phyloP scores from a whole-genome alignment of 768 basidiomycete genomes.

The Auricularia sp. region DNA sequence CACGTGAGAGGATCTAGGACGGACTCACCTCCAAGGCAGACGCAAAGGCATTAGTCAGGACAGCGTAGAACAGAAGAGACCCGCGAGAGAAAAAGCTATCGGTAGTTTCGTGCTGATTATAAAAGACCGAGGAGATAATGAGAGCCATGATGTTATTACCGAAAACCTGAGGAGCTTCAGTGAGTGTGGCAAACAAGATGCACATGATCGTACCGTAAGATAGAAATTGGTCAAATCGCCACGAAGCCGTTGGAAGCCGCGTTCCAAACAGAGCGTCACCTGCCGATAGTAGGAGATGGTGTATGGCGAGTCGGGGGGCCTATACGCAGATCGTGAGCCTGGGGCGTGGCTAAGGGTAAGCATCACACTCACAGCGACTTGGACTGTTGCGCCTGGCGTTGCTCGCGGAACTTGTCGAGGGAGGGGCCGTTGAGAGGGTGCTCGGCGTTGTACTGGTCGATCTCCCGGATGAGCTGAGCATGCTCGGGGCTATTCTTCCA shows the following conservation, averaged over 20 bases:
- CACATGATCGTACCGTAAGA: background rate
- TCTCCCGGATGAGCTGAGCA: constrained; percentile 18
- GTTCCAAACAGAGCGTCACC: constrained; percentile 32
- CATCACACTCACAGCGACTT: constrained; percentile 24
- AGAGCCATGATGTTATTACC: constrained; percentile 10
- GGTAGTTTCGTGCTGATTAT: constrained; percentile 27
- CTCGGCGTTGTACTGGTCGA: constrained; percentile 23
- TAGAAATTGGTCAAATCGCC: constrained; percentile 26
- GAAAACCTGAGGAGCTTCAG: background rate
- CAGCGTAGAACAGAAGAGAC: constrained; percentile 32
- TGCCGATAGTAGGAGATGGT: constrained; percentile 37
- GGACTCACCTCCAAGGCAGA: constrained; percentile 18
- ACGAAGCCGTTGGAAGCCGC: constrained; percentile 36
- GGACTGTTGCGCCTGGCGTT: constrained; percentile 25
- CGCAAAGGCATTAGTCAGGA: constrained; percentile 31
- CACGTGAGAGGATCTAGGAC: background rate
- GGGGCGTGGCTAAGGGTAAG: background rate
- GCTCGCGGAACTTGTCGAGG: constrained; percentile 24
- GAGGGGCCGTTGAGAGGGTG: constrained; percentile 20
- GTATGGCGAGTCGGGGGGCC: constrained; percentile 25
- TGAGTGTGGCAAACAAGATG: too few relatives aligned
- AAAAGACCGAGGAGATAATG: constrained; percentile 30
- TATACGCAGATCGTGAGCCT: background rate
- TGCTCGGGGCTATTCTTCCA: constrained; percentile 30
- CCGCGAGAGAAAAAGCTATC: constrained; percentile 34